Evolutionary conservation across 148 eudicot species (phyloP), one percentile per base, ranked within the genome.

Genomic region (Spergularia bocconei): DNA sequence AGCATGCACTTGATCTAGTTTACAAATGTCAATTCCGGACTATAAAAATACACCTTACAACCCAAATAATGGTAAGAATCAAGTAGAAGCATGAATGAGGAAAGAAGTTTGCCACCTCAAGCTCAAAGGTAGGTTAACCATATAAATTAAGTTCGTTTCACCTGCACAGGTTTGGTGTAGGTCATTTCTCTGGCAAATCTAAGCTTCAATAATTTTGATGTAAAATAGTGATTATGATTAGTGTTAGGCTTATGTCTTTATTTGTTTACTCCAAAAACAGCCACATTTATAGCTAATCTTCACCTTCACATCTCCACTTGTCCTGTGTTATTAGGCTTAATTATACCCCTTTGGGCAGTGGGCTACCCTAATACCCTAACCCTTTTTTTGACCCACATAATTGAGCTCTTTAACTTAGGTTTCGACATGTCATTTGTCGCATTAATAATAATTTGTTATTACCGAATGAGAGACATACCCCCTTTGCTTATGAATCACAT

Each of bases 161-260:
- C 63, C 47, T 65, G 23, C 51, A 64, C 77, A 36, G 54, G 65
- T 75, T 75, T 44, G 78, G 78, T 55, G 67, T 66, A 75, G 64
- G 72, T 75, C 78, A 66, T 75, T 50, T 67, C 20, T 55, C 29
- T 44, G 13, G 48, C 48, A 44, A 44, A 44, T 9, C 10, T 44
- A 44, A 6, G 48, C 8, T 44, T 44, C 48, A 44, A 8, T 44
- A 44, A 44, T 41, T 41, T 4, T 41, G 44, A 7, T 41, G 1
- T 4, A 41, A 41, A 1, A 23, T 23, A 23, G 0, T 23, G 25
- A 23, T 44, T 6, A 9, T 44, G 48, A 44, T 44, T 44, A 60
- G 11, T 20, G 72, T 75, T 75, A 75, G 78, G 78, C 71, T 56
- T 19, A n/a, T 68, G 50, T 68, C 67, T 52, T 19, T 58, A 23